A percentile compares a stretch with the other conserved stretches of the same genome.
These are phyloP conservation scores for Plasmodium coatneyi DNA, from an alignment of 169 alveolate species.

Conservation along the genomic window DNA sequence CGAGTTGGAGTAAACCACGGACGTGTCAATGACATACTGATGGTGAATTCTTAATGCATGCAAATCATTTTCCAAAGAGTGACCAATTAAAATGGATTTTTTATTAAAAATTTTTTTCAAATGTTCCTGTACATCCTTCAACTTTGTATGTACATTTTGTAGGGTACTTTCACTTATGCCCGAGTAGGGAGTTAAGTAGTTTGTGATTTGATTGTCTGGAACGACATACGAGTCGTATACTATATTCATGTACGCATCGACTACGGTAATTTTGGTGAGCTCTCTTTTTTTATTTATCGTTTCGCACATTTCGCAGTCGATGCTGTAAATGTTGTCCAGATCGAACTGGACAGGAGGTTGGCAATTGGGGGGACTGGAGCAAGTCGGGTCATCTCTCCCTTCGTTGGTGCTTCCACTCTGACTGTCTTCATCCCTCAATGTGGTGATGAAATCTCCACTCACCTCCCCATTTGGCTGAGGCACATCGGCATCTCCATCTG, in stretches of 20 bases:
- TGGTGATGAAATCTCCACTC: neutral
- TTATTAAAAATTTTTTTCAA: slow-evolving; percentile 67
- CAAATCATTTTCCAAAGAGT: slow-evolving; percentile 77
- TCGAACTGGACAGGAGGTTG: slow-evolving; percentile 15
- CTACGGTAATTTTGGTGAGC: slow-evolving; percentile 77
- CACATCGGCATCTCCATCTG: neutral
- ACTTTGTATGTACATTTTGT: slow-evolving; percentile 58
- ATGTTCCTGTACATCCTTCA: slow-evolving; percentile 71
- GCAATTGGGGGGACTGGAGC: neutral
- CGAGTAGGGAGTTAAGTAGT: slow-evolving; percentile 79
- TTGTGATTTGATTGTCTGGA: slow-evolving; percentile 69
- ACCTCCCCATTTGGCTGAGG: neutral
- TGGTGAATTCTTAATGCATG: slow-evolving; percentile 76
- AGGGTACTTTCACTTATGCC: slow-evolving; percentile 78
- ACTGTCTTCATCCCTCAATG: neutral
- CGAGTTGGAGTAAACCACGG: slow-evolving; percentile 42
- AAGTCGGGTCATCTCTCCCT: neutral
- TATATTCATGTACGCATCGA: slow-evolving; percentile 76
- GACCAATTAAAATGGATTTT: slow-evolving; percentile 77
- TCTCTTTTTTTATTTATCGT: slow-evolving; percentile 44
- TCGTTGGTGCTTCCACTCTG: neutral
- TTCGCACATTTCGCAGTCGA: slow-evolving; percentile 82
- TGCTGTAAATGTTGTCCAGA: slow-evolving; percentile 70
- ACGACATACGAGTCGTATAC: slow-evolving; percentile 76
- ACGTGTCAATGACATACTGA: slow-evolving; percentile 74